Conservation (phyloP, 768 basidiomycete species). For the Pleurotus giganteus region DNA sequence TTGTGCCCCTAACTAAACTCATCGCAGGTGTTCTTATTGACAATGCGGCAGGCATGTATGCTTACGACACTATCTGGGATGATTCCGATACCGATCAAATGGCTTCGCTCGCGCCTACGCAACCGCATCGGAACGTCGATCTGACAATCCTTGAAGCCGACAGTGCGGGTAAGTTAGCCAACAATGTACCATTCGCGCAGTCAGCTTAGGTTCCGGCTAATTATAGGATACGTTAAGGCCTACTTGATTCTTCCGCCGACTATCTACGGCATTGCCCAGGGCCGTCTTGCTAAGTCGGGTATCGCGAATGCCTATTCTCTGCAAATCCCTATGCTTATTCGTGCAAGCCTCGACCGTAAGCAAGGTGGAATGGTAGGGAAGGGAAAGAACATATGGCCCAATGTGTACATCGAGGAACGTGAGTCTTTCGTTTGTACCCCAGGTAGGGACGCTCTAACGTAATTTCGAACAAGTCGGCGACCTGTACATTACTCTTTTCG, state of each 20-base stretch:
- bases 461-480: constrained; percentile 12
- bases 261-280: constrained; percentile 21
- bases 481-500: constrained; percentile 16
- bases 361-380: constrained; percentile 22
- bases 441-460: background rate
- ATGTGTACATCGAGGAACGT: constrained; percentile 23
- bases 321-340: constrained; percentile 37
- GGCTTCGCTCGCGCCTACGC: constrained; percentile 27
- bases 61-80: constrained; percentile 22
- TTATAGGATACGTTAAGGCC: constrained; percentile 21
- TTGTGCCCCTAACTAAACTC: background rate
- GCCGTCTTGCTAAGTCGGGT: constrained; percentile 27
- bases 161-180: constrained; percentile 28
- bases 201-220: background rate
- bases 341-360: constrained; percentile 29
- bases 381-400: constrained; percentile 26
- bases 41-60: background rate
- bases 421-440: background rate
- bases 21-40: background rate
- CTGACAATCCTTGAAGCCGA: constrained; percentile 34
- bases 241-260: constrained; percentile 26
- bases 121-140: constrained; percentile 38
- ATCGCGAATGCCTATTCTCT: constrained; percentile 36
- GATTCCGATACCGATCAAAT: constrained; percentile 34
- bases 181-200: background rate